These are phyloP conservation scores for Trametes sp. DNA, from an alignment of 1,284 basidiomycete species.

Conservation along the genomic window DNA sequence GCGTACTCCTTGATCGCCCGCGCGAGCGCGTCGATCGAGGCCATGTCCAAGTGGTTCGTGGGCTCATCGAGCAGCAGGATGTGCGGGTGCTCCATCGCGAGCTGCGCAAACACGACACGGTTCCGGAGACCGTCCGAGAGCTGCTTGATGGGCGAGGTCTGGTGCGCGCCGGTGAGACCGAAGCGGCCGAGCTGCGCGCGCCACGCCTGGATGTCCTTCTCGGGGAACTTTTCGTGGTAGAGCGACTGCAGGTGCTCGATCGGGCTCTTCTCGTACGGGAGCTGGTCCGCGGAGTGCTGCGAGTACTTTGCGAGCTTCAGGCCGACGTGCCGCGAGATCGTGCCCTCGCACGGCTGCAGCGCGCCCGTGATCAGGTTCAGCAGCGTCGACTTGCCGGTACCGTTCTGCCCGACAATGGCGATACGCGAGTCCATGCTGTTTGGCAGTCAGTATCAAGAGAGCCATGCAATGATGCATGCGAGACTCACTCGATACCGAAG, in stretches of 20 bases:
- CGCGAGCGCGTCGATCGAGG: constrained; percentile 95
- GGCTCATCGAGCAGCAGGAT: constrained; percentile 90
- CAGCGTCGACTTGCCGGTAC: constrained; percentile 97
- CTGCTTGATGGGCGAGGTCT: constrained; percentile 92
- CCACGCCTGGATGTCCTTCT: constrained; percentile 95
- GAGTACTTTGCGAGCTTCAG: constrained; percentile 98
- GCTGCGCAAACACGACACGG: constrained; percentile 91
- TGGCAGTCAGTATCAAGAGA: not conserved
- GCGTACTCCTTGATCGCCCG: constrained; percentile 96
- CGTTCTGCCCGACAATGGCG: constrained; percentile 98
- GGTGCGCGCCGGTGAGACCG: constrained; percentile 93
- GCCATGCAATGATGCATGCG: not conserved
- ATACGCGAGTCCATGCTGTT: constrained; percentile 92
- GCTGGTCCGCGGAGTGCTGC: constrained; percentile 98
- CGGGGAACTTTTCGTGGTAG: constrained; percentile 89
- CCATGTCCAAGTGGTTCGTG: constrained; percentile 96
- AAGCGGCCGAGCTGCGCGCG: constrained; percentile 94
- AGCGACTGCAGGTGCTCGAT: constrained; percentile 93
- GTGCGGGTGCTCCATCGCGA: constrained; percentile 93
- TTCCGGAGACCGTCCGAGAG: constrained; percentile 97
- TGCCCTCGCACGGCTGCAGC: constrained; percentile 86
- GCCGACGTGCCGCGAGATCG: constrained; percentile 86
- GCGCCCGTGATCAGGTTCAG: constrained; percentile 92
- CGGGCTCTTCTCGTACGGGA: constrained; percentile 92
- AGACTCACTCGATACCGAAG: constrained; percentile 91